Evolutionary conservation across 169 alveolate genomes (phyloP), one percentile per base, ranked within the genome.

Genomic region (Babesia ovis): DNA sequence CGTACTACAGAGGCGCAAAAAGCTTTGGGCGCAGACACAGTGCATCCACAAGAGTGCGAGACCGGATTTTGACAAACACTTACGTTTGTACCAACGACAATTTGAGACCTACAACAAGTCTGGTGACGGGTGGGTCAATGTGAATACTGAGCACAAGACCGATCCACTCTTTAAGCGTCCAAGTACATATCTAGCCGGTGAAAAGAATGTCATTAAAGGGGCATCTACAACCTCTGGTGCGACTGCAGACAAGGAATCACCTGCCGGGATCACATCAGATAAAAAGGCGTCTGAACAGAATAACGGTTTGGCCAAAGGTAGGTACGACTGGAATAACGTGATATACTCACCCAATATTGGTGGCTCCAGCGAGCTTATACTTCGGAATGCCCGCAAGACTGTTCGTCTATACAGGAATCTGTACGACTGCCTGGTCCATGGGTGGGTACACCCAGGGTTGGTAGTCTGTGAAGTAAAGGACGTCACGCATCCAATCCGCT

Each of bases 401-500:
- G 32, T 59, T 18, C 67, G 68, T 42, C 72, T 83, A 48, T 89
- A 80, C 58, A 85, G 71, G 50, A 83, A 77, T 37, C 79, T 88
- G 9, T 81, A 85, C 51, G 90, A 90, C 41, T 80, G 92, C 25
- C 32, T 86, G 37, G 64, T 67, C 25, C 86, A 86, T 43, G 95
- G 90, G 56, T 88, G 91, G 83, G 91, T 91, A 53, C 93, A 71
- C 45, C 95, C 94, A 3, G 71, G 77, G 48, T 72, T 92, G 23
- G 83, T 69, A 39, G 87, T 92, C 18, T 92, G 94, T 35, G 92
- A 89, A 42, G 81, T 92, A 27, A 81, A 74, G 55, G 96, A 92
- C 59, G 92, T 90, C 16, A 91, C 91, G 22, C 96, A 92, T 57
- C 96, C 95, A 6, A 86, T 92, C 16, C 86, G 95, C 25, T 86